A percentile compares a stretch with the other conserved stretches of the same genome.
Evolutionary conservation across 1,284 basidiomycete genomes (phyloP).

Genomic region (Rhodofomes roseus): DNA sequence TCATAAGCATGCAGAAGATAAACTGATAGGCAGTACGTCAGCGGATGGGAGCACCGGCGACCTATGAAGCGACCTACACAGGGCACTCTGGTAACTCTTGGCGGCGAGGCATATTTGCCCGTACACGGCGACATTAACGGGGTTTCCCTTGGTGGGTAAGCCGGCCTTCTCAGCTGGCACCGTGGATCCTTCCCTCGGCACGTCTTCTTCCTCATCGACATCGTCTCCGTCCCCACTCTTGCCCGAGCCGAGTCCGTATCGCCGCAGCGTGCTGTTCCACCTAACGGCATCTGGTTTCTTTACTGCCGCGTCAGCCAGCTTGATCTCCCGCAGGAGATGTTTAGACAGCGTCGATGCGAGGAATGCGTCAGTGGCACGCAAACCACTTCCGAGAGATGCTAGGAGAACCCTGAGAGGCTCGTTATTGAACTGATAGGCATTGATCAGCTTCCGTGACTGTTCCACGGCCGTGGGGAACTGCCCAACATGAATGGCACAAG

Average conservation of each 20-base stretch:
- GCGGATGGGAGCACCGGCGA: neutral
- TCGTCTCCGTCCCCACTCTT: slow-evolving; percentile 33
- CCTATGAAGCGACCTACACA: slow-evolving; percentile 58
- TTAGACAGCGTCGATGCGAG: slow-evolving; percentile 77
- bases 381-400: slow-evolving; percentile 65
- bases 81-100: slow-evolving; percentile 86
- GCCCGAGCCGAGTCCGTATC: slow-evolving; percentile 39
- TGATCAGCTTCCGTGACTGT: slow-evolving; percentile 70
- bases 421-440: slow-evolving; percentile 73
- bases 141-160: slow-evolving; percentile 71
- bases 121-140: slow-evolving; percentile 77
- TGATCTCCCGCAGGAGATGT: slow-evolving; percentile 76
- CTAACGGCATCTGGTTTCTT: slow-evolving; percentile 54
- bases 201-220: slow-evolving; percentile 31
- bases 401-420: slow-evolving; percentile 76
- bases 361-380: slow-evolving; percentile 69
- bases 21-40: slow-evolving; percentile 46
- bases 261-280: slow-evolving; percentile 52
- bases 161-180: slow-evolving; percentile 18
- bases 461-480: slow-evolving; percentile 62
- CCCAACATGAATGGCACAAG: slow-evolving; percentile 63
- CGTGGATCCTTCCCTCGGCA: slow-evolving; percentile 10
- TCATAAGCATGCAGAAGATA: slow-evolving; percentile 90
- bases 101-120: slow-evolving; percentile 83
- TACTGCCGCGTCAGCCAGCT: slow-evolving; percentile 58